Base-by-base conservation (phyloP, 768 basidiomycete species). In the Leccinum incarnatum region DNA sequence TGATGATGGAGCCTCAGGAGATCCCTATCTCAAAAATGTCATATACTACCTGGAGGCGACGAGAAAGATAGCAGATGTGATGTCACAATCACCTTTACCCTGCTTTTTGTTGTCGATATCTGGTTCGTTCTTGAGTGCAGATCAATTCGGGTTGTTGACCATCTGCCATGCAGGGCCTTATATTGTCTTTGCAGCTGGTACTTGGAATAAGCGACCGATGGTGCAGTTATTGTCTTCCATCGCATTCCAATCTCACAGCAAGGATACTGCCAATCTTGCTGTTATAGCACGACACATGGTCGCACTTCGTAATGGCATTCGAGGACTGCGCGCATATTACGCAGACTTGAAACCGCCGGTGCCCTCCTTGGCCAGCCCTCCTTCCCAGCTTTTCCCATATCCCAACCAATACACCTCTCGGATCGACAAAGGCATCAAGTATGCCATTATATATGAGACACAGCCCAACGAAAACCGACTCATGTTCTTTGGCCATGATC, bases 1-100 rank as follows among this genome's bases (percentile, higher is more conserved):
- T 37, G 73, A 72, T 50, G 25, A 60, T 12, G 67, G 61, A 23
- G 53, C 51, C 11, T 45, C 45, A 21, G 54, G 65, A 21, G 69
- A 74, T n/a, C 72, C 70, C 7, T 62, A 67, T 50, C 53, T 72
- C 30, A 56, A 74, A 61, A 56, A 62, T n/a, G 51, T 62, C 11
- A 46, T 36, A 19, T 65, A 67, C 54, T 72, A 67, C 53, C 47
- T 66, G 7, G 64, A 66, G 56, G 55, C 55, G 8, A 66, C 65
- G n/a, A 59, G 57, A 50, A 32, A 10, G 1, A 15, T 40, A 6
- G 64, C 64, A 14, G 37, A 23, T 10, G 12, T 32, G 48, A 32
- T 61, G 32, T 21, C 45, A 8, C 27, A 52, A 14, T 68, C 73
- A 10, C 14, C 58, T 55, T 49, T 72, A 5, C 73, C 71, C n/a